phyloP scores from a whole-genome alignment of 2,329 filamentous ascomycete genomes.

The Ophiocordyceps camponoti-leonardi region DNA sequence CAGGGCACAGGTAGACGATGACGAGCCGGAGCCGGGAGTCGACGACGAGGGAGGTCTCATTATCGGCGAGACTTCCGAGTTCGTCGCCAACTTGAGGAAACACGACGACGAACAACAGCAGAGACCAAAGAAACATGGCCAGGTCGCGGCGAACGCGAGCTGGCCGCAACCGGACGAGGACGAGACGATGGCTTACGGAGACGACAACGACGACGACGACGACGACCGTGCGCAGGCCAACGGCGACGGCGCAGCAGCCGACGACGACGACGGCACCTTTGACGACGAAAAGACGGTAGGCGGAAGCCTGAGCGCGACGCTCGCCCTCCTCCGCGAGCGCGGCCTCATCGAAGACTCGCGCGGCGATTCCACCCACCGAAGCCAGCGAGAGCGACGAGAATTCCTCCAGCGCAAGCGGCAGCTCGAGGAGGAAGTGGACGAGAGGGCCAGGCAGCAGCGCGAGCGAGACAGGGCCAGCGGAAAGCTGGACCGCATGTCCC shows the following conservation, averaged over 20 bases:
- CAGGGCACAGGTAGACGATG: slow-evolving; percentile 42
- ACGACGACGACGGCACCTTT: slow-evolving; percentile 44
- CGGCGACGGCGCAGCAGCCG: slow-evolving; percentile 11
- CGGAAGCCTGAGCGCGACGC: slow-evolving; percentile 62
- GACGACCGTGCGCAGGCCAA: background rate
- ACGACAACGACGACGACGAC: background rate
- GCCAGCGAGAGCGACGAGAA: slow-evolving; percentile 52
- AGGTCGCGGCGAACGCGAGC: slow-evolving; percentile 1
- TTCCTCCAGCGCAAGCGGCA: slow-evolving; percentile 67
- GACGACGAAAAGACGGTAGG: slow-evolving; percentile 73
- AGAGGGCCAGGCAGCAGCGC: slow-evolving; percentile 61
- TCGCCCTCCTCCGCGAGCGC: slow-evolving; percentile 70
- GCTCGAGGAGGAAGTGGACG: slow-evolving; percentile 60
- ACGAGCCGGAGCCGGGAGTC: slow-evolving; percentile 29
- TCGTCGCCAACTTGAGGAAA: slow-evolving; percentile 71
- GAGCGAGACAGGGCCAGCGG: slow-evolving; percentile 76
- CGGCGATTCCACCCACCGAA: slow-evolving; percentile 45
- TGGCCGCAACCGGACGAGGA: slow-evolving; percentile 7
- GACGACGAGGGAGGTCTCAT: slow-evolving; percentile 44
- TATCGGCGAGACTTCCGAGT: slow-evolving; percentile 93
- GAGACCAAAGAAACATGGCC: slow-evolving; percentile 29
- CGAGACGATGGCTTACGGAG: slow-evolving; percentile 12
- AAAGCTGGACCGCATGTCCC: slow-evolving; percentile 72
- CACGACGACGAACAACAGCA: slow-evolving; percentile 38
- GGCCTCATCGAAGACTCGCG: slow-evolving; percentile 55